Evolutionary conservation across 139 green algal species (phyloP).

Genomic region (Chlamydomonas urium): DNA sequence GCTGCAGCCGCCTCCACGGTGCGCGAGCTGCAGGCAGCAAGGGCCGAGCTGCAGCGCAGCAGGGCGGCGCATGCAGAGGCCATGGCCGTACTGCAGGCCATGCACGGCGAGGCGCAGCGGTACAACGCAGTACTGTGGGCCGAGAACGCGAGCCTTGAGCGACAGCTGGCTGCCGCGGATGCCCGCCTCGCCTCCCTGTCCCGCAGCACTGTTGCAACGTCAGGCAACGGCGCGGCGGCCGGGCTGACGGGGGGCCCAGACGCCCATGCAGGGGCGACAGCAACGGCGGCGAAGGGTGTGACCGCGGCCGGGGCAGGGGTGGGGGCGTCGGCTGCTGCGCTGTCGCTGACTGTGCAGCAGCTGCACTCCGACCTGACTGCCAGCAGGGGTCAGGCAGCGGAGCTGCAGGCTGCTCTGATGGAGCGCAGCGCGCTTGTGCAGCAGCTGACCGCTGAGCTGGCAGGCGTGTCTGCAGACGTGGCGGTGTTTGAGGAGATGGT

Average conservation of each 20-base stretch:
- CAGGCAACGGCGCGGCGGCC: no score
- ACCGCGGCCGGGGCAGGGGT: no score
- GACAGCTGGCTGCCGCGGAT: background rate
- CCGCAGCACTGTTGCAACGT: no score
- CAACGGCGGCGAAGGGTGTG: no score
- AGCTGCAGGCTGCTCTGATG: background rate
- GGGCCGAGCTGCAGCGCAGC: background rate
- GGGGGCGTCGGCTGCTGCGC: no score
- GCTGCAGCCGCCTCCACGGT: no score
- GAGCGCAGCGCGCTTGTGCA: background rate
- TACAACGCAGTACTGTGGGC: background rate
- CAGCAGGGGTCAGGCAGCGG: background rate
- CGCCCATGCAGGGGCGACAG: no score
- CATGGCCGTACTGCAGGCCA: background rate
- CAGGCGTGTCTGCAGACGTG: background rate
- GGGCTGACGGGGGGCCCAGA: no score
- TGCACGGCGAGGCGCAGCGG: background rate
- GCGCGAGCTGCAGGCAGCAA: background rate
- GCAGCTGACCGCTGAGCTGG: background rate
- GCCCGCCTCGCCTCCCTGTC: background rate
- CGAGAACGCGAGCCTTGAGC: background rate
- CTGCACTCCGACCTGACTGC: no score
- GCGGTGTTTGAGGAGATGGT: background rate
- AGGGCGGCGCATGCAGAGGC: background rate
- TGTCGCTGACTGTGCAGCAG: no score